phyloP scores from a whole-genome alignment of 176 grass and related monocot genomes.

The Cenchrus americanus region DNA sequence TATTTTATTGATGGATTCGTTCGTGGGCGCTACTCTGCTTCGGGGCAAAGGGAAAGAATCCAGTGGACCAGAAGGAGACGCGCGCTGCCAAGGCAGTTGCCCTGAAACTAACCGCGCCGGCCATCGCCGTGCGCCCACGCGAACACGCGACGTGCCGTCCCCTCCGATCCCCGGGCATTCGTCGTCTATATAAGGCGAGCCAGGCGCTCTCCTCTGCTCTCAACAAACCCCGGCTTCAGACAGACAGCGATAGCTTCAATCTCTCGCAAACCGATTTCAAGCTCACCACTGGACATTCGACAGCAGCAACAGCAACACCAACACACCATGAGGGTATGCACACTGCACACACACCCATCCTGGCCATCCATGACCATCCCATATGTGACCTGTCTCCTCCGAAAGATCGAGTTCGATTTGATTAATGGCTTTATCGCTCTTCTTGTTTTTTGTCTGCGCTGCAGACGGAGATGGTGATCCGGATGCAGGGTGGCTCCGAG shows the following conservation, averaged over 20 bases:
- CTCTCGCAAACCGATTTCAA: not conserved
- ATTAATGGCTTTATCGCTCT: not conserved
- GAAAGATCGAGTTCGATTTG: not conserved
- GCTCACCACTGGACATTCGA: not conserved
- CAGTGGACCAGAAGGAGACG: not conserved
- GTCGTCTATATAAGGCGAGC: not conserved
- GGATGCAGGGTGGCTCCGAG: conserved; percentile 31
- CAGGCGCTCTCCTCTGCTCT: not conserved
- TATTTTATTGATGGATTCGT: not conserved
- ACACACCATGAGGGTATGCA: not conserved
- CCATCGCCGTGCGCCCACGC: too few relatives aligned
- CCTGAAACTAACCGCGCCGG: not conserved
- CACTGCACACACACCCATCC: too few relatives aligned
- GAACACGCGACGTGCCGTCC: not conserved
- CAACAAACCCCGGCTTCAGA: not conserved
- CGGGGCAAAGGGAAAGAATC: conserved; percentile 9
- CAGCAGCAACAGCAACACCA: not conserved
- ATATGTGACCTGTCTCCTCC: too few relatives aligned
- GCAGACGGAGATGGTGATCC: conserved; percentile 51
- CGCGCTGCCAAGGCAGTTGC: not conserved
- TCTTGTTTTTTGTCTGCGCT: too few relatives aligned
- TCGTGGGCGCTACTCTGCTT: conserved; percentile 7
- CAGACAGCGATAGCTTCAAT: not conserved
- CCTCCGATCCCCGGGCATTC: not conserved
- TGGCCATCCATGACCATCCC: too few relatives aligned